Base-by-base conservation (phyloP, 352 stramenopile species). In the Phytophthora ramorum region DNA sequence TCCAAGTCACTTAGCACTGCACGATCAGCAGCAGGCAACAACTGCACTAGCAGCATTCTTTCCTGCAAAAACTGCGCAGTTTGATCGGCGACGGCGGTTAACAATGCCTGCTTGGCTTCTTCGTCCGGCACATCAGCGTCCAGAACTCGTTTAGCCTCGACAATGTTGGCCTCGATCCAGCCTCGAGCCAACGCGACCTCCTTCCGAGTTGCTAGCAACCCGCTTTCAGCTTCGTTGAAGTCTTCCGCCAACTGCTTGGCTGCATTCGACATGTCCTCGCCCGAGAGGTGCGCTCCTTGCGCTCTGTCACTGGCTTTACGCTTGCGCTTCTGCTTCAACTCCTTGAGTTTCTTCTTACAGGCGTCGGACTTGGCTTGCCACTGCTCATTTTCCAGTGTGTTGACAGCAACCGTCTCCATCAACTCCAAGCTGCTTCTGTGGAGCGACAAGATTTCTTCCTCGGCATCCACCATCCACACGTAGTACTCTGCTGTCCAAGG, bases 401-500 rank as follows among this genome's bases (percentile, higher is more conserved):
- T 78, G 14, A 79, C 20, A 24, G 66, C 67, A 14, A 79, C 48
- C 1, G 48, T 70, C 59, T 90, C 81, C 17, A 80, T 52, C 1
- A 81, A 59, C 13, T 63, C 54, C 24, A 92, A 19, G n/a, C 78
- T 80, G 12, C 50, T 57, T 14, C 44, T 50, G n/a, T 86, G 53
- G 10, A 92, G 62, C 6, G 72, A 77, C 57, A 89, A 20, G 9
- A 92, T 71, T 52, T 92, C 83, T 14, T 89, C 73, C 3, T 74
- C 24, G 4, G 69, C 72, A 10, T 85, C 72, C 4, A 77, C 70
- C 43, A 90, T 62, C 81, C 82, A 89, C 2, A 92, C 30, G 45
- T 79, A 93, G 50, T 77, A 88, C 52, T 93, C 85, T 17, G 85
- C 69, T 12, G 83, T 90, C 85, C 85, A 92, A 0, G 85, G 85